A percentile compares a stretch with the other conserved stretches of the same genome.
These are phyloP conservation scores for Rhodotorula babjevae DNA, from an alignment of 768 basidiomycete genomes.

Conservation along the genomic window DNA sequence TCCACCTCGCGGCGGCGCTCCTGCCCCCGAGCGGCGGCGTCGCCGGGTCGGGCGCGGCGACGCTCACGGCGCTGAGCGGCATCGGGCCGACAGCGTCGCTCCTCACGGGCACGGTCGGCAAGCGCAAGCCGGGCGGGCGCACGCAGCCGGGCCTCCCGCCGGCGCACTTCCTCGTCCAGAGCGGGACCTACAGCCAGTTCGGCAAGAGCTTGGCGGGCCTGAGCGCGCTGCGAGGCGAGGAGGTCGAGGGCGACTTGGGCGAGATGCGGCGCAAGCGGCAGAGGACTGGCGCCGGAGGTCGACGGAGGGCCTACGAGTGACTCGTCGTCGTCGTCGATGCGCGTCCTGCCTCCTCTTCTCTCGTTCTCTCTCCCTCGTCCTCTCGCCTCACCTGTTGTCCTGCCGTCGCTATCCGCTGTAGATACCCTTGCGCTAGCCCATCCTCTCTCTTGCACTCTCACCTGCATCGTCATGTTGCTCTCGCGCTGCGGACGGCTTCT, in stretches of 20 bases:
- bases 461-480: no score
- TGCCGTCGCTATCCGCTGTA: no score
- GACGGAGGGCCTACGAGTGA: conserved; percentile 25
- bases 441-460: no score
- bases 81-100: conserved; percentile 30
- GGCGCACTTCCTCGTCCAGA: conserved; percentile 37
- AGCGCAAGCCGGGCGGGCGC: conserved; percentile 35
- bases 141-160: conserved; percentile 40
- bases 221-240: conserved; percentile 40
- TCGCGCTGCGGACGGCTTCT: no score
- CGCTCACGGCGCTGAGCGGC: conserved; percentile 37
- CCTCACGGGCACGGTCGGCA: conserved; percentile 29
- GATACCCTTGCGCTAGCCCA: no score
- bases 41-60: conserved; percentile 8
- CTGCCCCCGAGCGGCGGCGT: conserved; percentile 23
- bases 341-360: no score
- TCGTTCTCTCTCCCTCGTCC: no score
- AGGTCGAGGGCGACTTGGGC: conserved; percentile 44
- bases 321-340: neutral
- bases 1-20: conserved; percentile 38
- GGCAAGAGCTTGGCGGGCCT: conserved; percentile 44
- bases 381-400: no score
- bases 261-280: conserved; percentile 42
- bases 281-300: conserved; percentile 26
- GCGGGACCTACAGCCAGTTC: conserved; percentile 40